phyloP scores from a whole-genome alignment of 2,329 filamentous ascomycete species.

The Byssothecium circinans region DNA sequence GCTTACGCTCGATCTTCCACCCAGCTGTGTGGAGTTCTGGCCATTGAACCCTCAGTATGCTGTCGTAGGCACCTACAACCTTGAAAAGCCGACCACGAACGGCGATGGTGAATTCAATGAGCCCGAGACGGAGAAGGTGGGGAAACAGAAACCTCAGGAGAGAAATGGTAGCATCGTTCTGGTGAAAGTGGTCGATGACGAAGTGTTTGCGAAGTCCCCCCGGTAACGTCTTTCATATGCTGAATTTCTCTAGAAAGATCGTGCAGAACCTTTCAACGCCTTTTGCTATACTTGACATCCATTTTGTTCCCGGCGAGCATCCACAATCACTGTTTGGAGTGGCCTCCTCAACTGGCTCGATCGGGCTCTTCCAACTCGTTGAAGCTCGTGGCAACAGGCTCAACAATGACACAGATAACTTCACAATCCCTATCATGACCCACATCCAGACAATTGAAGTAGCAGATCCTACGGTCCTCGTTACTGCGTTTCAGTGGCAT shows the following conservation, averaged over 20 bases:
- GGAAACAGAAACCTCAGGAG: constrained; percentile 53
- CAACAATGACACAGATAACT: constrained; percentile 1
- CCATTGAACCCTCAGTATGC: constrained; percentile 65
- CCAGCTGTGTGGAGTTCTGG: constrained; percentile 77
- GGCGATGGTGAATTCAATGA: not conserved
- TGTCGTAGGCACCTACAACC: constrained; percentile 81
- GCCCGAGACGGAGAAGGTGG: constrained; percentile 3
- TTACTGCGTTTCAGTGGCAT: constrained; percentile 76
- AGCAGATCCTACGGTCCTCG: constrained; percentile 49
- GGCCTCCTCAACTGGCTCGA: constrained; percentile 73
- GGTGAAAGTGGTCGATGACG: constrained; percentile 57
- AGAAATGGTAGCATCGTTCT: constrained; percentile 75
- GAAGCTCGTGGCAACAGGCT: not conserved
- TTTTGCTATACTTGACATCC: constrained; percentile 80
- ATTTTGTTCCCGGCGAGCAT: constrained; percentile 64
- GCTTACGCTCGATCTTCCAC: constrained; percentile 65
- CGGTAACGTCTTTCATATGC: not conserved
- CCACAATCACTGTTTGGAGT: constrained; percentile 63
- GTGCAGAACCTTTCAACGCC: constrained; percentile 64
- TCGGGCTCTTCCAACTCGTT: constrained; percentile 64
- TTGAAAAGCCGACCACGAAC: constrained; percentile 51
- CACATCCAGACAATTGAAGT: constrained; percentile 9
- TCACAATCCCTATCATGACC: constrained; percentile 16
- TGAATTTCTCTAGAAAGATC: constrained; percentile 28
- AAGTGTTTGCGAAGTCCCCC: constrained; percentile 45